Conservation (phyloP, 352 stramenopile genomes). For the Phytophthora cajani region DNA sequence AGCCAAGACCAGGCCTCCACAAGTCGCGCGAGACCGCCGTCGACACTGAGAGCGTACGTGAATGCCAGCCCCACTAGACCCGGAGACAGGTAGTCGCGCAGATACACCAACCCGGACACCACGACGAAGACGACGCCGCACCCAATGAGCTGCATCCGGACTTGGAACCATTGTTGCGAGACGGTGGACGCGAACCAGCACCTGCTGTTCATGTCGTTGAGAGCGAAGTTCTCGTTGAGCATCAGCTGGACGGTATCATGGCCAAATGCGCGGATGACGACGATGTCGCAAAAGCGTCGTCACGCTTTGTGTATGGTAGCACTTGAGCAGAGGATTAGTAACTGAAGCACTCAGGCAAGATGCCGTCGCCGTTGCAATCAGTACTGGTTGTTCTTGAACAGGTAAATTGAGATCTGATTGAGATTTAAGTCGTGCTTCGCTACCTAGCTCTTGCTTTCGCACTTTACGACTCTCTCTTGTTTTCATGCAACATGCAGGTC, state of each 20-base stretch:
- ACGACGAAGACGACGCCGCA: conserved; percentile 45
- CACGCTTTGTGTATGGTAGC: no score
- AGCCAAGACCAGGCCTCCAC: conserved; percentile 33
- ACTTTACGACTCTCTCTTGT: no score
- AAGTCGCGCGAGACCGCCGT: conserved; percentile 75
- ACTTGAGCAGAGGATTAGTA: no score
- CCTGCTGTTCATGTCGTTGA: conserved; percentile 41
- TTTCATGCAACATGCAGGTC: no score
- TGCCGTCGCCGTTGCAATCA: no score
- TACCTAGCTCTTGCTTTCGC: no score
- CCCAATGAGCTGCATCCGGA: conserved; percentile 57
- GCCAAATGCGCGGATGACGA: conserved; percentile 49
- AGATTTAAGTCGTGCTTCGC: background rate
- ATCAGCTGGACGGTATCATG: conserved; percentile 21
- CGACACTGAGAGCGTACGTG: conserved; percentile 87
- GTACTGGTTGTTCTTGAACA: no score
- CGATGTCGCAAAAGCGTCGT: background rate
- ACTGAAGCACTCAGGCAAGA: no score
- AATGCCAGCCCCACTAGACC: conserved; percentile 86
- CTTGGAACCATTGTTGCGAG: conserved; percentile 46
- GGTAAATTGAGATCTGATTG: no score
- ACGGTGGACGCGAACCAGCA: conserved; percentile 37
- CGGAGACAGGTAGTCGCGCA: conserved; percentile 43
- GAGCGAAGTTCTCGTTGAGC: conserved; percentile 32
- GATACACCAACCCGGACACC: conserved; percentile 45